Evolutionary conservation across 352 stramenopile species (phyloP).

Genomic region (Phytophthora aleatoria): DNA sequence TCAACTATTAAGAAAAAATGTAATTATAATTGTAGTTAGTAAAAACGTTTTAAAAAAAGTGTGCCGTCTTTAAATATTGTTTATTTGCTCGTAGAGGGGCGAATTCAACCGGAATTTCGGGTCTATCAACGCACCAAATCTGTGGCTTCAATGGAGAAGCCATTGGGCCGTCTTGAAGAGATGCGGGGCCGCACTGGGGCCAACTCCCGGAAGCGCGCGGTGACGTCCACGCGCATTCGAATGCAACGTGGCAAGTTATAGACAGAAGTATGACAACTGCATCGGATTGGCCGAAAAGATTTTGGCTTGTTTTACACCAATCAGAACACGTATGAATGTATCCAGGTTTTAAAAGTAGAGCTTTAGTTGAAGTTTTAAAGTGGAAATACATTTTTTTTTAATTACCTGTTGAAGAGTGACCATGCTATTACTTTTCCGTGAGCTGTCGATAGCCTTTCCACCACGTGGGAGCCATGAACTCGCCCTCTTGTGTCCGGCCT

Average conservation of each 20-base stretch:
- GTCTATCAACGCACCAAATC: slow-evolving; percentile 33
- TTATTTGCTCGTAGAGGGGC: slow-evolving; percentile 1
- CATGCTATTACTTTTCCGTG: slow-evolving; percentile 88
- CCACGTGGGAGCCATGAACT: slow-evolving; percentile 79
- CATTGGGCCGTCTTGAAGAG: neutral
- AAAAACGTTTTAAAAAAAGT: neutral
- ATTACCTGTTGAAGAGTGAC: neutral
- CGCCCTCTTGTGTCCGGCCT: slow-evolving; percentile 66
- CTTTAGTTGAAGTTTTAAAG: neutral
- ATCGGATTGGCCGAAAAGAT: slow-evolving; percentile 14
- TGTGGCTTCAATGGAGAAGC: slow-evolving; percentile 34
- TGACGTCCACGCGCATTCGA: slow-evolving; percentile 43
- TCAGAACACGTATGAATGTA: neutral
- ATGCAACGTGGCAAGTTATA: slow-evolving; percentile 10
- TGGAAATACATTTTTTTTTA: slow-evolving; percentile 25
- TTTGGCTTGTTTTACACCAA: slow-evolving; percentile 3
- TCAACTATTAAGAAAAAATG: slow-evolving; percentile 34
- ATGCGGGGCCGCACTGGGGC: slow-evolving; percentile 20
- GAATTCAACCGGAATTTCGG: neutral
- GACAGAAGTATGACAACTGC: neutral
- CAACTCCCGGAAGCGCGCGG: slow-evolving; percentile 40
- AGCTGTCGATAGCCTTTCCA: slow-evolving; percentile 94
- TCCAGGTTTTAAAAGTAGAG: neutral
- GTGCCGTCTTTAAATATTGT: neutral
- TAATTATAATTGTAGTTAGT: slow-evolving; percentile 6